Base-by-base conservation (phyloP, 2,329 filamentous ascomycete genomes). In the Leptographium lundbergii region DNA sequence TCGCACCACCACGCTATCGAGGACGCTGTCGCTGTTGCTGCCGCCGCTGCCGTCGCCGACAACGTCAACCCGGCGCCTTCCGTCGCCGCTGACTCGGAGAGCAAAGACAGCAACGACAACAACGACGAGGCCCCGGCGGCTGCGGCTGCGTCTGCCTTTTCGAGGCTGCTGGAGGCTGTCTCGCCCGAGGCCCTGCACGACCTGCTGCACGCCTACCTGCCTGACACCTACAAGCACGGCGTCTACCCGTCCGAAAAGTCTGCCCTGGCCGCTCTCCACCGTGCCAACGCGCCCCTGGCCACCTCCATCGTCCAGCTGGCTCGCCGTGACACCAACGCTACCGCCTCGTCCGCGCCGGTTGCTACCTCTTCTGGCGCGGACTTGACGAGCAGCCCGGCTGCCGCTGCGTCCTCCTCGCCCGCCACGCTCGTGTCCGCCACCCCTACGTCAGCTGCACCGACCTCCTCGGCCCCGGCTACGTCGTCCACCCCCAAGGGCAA, bases 171-270 rank as follows among this genome's bases (percentile, higher is more conserved):
- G 29, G 62, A 65, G 45, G 64, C 63, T 42, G 65, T 66, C 27
- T 65, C 64, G 54, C 58, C 64, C 42, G 65, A 66, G 55, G 47
- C 81, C 50, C 74, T 91, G 58, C 85, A 89, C 69, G 78, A 80
- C 54, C 80, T 87, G 57, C 75, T 91, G 36, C 84, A 88, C 69
- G 74, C 77, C 62, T 78, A 84, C 65, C 75, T 85, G 58, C 79
- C 81, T 53, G 77, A 78, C 54, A 81, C 81, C 67, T 89, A 85
- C 71, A 79, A 83, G 68, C 80, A 88, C 67, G 86, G 86, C 60
- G 78, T 88, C 59, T 88, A 85, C 69, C 77, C 81, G 63, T 81
- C 82, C 63, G 85, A 87, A 66, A 77, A 77, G 64, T 75, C 78
- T 13, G 85, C 84, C 29, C 75, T 87, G 58, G 81, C 87, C 69